Percentiles rank a stretch among this genome's conserved stretches.
These are phyloP conservation scores for Dendrostoma leiphaemia DNA, from an alignment of 2,329 filamentous ascomycete species.

Conservation along the genomic window DNA sequence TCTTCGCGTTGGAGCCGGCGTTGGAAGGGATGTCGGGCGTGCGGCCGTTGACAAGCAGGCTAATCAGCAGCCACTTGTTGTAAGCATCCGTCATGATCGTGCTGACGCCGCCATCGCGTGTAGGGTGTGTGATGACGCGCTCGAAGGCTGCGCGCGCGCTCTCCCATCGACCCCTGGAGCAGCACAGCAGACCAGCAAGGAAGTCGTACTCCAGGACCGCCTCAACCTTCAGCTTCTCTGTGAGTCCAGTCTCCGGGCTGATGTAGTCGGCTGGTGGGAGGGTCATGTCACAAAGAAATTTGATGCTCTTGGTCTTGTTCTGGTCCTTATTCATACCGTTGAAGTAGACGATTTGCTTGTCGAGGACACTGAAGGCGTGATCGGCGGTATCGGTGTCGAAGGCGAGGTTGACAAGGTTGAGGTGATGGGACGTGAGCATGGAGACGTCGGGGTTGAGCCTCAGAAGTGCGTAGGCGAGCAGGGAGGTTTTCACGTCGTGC, in stretches of 20 bases:
- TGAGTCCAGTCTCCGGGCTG: conserved; percentile 55
- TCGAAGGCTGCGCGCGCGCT: conserved; percentile 62
- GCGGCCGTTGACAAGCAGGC: conserved; percentile 68
- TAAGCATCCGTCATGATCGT: conserved; percentile 85
- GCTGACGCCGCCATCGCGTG: conserved; percentile 60
- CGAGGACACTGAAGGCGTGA: conserved; percentile 58
- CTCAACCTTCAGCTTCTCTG: conserved; percentile 47
- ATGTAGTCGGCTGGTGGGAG: conserved; percentile 57
- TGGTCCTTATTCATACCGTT: conserved; percentile 41
- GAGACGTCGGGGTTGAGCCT: conserved; percentile 65
- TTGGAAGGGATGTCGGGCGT: conserved; percentile 54
- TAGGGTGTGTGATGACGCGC: conserved; percentile 66
- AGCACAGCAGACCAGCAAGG: conserved; percentile 62
- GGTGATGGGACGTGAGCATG: conserved; percentile 64
- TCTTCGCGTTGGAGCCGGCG: conserved; percentile 50
- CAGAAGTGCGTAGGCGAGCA: conserved; percentile 53
- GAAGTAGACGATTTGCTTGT: conserved; percentile 65
- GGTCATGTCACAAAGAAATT: conserved; percentile 43
- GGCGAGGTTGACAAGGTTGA: conserved; percentile 57
- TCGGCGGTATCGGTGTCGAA: conserved; percentile 52
- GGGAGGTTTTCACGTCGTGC: conserved; percentile 45
- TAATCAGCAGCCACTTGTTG: conserved; percentile 84
- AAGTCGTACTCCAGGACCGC: conserved; percentile 68
- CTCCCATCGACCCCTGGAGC: conserved; percentile 59
- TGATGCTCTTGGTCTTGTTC: conserved; percentile 29